Base-by-base conservation (phyloP, 495 filamentous ascomycete genomes). In the Daldinia decipiens region DNA sequence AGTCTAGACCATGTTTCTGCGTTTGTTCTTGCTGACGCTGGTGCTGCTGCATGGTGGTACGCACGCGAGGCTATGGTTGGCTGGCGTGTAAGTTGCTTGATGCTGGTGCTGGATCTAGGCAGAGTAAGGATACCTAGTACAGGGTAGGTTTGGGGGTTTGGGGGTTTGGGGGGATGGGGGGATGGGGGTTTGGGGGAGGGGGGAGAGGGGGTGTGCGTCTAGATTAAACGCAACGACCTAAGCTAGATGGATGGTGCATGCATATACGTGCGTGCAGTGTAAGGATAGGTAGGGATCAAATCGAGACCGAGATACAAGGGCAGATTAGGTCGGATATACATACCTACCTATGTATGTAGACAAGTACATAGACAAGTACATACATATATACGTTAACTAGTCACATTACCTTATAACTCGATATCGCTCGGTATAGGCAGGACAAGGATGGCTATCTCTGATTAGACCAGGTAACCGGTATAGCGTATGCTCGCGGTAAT, bases 1-100 rank as follows among this genome's bases (percentile, higher is more conserved):
- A 31, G 64, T 59, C 39, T 17, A 51, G 53, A 64, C 63, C 55
- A 59, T 29, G 60, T 34, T 68, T 59, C 50, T 53, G 59, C 40
- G 17, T 19, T 26, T 47, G 52, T 34, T 53, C 11, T 27, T 32
- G 52, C 19, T 57, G 31, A 32, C 53, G 26, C 52, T 39, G 36
- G 11, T 52, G 39, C 26, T 66, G 62, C 39, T 56, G 63, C 59
- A 67, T 67, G 63, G n/a, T 15, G 56, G 51, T 39, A 53, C 43
- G 51, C 26, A 27, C 36, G 51, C 34, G 43, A 21, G 51, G 50
- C 17, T 19, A 29, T 27, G 29, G 55, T 57, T 27, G 59, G 40
- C 36, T 65, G 38, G 47, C 52, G 32, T 36, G 17, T 36, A 36
- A 36, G 29, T 36, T 56, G 15, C 27, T 56, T 56, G 29, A 17